phyloP scores from a whole-genome alignment of 169 alveolate species.

The Babesia ovis region DNA sequence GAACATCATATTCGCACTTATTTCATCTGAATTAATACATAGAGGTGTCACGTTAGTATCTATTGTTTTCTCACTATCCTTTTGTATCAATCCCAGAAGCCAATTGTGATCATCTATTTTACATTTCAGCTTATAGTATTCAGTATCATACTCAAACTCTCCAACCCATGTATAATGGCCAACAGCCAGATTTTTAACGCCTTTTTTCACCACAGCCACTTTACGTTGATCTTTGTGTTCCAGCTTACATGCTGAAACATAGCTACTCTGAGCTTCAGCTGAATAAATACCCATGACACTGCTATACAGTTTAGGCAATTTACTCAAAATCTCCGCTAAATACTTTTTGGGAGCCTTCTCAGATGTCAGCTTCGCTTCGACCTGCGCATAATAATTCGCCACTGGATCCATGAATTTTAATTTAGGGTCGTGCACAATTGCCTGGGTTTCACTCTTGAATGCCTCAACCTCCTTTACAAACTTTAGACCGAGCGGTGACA shows the following conservation, averaged over 20 bases:
- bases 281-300: neutral
- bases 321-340: neutral
- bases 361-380: neutral
- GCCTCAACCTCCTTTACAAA: constrained; percentile 1
- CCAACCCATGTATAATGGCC: constrained; percentile 17
- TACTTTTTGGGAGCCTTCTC: neutral
- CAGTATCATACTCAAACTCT: neutral
- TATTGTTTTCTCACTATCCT: neutral
- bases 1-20: constrained; percentile 17
- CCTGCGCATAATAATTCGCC: neutral
- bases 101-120: neutral
- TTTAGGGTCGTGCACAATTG: neutral
- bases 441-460: neutral
- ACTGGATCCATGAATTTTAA: neutral
- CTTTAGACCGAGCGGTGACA: neutral
- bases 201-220: neutral
- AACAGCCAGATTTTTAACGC: neutral
- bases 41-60: neutral
- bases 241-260: neutral
- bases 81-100: neutral
- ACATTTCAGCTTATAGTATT: neutral
- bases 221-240: neutral
- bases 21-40: constrained; percentile 1
- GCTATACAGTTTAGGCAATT: neutral
- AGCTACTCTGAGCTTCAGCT: neutral